Percentiles rank a stretch among this genome's conserved stretches.
These are phyloP conservation scores for Pelagophyceae sp. DNA, from an alignment of 352 stramenopile species.

Conservation along the genomic window DNA sequence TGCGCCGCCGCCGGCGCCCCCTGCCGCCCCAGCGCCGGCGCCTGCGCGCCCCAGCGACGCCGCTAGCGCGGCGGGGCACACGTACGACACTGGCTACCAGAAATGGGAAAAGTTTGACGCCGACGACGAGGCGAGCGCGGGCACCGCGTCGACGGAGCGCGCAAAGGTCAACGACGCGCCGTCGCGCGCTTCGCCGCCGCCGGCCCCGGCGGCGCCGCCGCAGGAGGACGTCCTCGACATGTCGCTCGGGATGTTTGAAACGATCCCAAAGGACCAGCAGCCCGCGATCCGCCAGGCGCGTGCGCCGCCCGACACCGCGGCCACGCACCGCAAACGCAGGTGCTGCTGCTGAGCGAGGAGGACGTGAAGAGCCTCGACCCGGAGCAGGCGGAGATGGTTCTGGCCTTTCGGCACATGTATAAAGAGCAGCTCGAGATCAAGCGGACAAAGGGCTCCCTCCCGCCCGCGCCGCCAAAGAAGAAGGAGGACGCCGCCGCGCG, in stretches of 20 bases:
- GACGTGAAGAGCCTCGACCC: neutral
- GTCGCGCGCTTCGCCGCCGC: no score
- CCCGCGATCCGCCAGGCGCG: neutral
- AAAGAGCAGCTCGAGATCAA: neutral
- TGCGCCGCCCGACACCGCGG: no score
- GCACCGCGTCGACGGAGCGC: constrained; percentile 19
- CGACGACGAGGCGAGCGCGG: constrained; percentile 35
- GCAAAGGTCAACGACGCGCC: neutral
- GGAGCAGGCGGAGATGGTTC: neutral
- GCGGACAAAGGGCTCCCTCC: neutral
- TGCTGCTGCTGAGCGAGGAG: neutral
- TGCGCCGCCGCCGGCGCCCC: no score
- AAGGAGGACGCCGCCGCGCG: neutral
- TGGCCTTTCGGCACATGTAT: neutral
- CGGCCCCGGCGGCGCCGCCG: no score
- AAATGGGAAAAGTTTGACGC: constrained; percentile 71
- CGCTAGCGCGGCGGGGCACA: constrained; percentile 48
- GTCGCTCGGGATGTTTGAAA: neutral
- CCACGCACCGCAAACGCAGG: no score
- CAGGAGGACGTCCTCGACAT: neutral
- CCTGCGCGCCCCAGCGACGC: neutral
- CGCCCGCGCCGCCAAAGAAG: neutral
- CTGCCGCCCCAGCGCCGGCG: neutral
- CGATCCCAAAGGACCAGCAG: neutral
- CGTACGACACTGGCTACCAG: constrained; percentile 71